Evolutionary conservation across 2,329 filamentous ascomycete species (phyloP).

Genomic region (Rasamsonia emersonii): DNA sequence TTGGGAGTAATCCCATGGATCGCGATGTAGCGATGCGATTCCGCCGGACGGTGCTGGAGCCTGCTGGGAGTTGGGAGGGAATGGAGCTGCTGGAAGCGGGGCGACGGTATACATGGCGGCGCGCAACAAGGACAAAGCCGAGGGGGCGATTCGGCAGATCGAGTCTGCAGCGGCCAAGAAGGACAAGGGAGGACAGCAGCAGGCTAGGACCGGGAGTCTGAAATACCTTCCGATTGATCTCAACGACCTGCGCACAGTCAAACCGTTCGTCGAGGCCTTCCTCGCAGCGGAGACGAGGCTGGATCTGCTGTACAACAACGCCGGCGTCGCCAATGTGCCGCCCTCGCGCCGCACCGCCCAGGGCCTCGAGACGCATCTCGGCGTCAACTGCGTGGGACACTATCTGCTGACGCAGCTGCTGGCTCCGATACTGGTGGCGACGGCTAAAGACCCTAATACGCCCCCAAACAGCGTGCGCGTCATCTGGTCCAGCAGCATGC

Average conservation of each 20-base stretch:
- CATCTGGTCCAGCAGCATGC: conserved; percentile 18
- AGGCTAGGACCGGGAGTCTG: conserved; percentile 10
- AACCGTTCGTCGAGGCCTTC: conserved; percentile 30
- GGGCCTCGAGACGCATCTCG: conserved; percentile 25
- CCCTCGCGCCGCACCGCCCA: conserved; percentile 16
- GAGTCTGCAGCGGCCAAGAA: no score
- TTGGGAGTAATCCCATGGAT: background rate
- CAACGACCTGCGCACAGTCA: conserved; percentile 35
- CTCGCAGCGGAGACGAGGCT: conserved; percentile 29
- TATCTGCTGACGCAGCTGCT: conserved; percentile 30
- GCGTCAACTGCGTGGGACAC: conserved; percentile 30
- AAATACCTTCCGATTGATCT: conserved; percentile 35
- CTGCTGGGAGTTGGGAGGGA: conserved; percentile 2
- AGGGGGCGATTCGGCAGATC: no score
- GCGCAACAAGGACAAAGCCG: conserved; percentile 1
- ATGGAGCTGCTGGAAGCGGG: conserved; percentile 1
- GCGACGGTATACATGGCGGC: background rate
- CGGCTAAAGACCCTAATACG: conserved; percentile 13
- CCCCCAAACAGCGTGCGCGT: conserved; percentile 21
- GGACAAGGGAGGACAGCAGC: conserved; percentile 7
- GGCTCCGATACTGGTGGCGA: conserved; percentile 21
- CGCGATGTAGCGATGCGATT: conserved; percentile 1
- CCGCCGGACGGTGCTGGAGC: conserved; percentile 2
- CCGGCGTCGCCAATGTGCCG: conserved; percentile 26
- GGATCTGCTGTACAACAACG: conserved; percentile 39